These are phyloP conservation scores for Syzygium jambos DNA, from an alignment of 345 rosid species.

Conservation along the genomic window DNA sequence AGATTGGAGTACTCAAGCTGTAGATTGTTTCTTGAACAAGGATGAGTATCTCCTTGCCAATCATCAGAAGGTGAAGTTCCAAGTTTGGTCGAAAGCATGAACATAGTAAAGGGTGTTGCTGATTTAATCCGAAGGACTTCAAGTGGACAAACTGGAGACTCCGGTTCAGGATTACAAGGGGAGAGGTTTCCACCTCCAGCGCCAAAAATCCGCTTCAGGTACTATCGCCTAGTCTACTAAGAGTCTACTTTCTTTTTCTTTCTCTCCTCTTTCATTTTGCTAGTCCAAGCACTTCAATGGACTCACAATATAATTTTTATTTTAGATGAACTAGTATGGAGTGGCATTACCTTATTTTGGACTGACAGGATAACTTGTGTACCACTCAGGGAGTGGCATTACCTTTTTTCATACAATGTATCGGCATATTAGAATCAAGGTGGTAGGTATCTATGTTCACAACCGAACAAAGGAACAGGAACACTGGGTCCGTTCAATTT, in stretches of 20 bases:
- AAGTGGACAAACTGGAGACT: constrained; percentile 33
- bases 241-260: background rate
- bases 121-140: constrained; percentile 66
- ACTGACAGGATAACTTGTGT: background rate
- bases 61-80: background rate
- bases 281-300: background rate
- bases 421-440: background rate
- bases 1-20: background rate
- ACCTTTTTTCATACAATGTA: background rate
- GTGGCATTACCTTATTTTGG: background rate
- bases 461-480: background rate
- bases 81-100: constrained; percentile 30
- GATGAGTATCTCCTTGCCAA: background rate
- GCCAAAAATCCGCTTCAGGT: constrained; percentile 54
- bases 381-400: background rate
- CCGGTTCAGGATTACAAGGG: constrained; percentile 20
- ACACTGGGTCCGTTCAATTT: background rate
- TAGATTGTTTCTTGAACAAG: background rate
- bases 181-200: constrained; percentile 48
- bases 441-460: background rate
- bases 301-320: background rate
- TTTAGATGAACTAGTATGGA: background rate
- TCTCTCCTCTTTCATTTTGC: background rate
- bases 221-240: background rate
- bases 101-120: constrained; percentile 73